Base-by-base conservation (phyloP, 176 grass and related monocot genomes). In the Microstegium vimineum region DNA sequence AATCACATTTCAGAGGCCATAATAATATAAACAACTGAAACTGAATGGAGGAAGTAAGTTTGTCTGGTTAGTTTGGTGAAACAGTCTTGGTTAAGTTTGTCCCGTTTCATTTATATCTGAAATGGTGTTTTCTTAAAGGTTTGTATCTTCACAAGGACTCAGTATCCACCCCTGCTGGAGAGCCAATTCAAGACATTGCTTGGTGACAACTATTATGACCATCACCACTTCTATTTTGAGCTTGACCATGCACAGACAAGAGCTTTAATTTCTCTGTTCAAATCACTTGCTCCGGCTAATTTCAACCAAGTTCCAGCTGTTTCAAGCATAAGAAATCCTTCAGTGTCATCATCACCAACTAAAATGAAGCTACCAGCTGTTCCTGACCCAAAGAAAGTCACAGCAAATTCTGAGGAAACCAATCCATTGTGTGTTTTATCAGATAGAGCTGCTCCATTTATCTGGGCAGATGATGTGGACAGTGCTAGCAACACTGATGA, bases 151-250 rank as follows among this genome's bases (percentile, higher is more conserved):
- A 89, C 64, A 30, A 94, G 59, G 73, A 90, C 45, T 71, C 66
- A 23, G 35, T 97, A 91, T 79, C 46, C 66, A 13, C 90, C 94
- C 73, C 72, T 97, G 51, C 77, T 74, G 38, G 92, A 89, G 71
- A 62, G 10, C 68, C 92, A 94, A 61, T 97, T 85, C 65, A 94
- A 84, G 80, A 92, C 76, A 81, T 86, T 89, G 42, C 86, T 97
- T 43, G 43, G 65, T 68, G 91, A 92, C 61, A 97, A 97, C 71
- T 97, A 97, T 82, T 92, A 92, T 69, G 78, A 30, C 32, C 3
- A 17, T 71, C 74, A 38, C 37, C 86, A 78, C 79, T 94, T 97
- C 89, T 94, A 91, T 82, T 97, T 97, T 75, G 92, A 97, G 62
- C 85, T 97, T 15, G 94, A 97, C 68, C 85, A 89, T 85, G 85